Percentiles rank a stretch among this genome's conserved stretches.
Evolutionary conservation across 2,329 filamentous ascomycete genomes (phyloP).

Genomic region (Neopestalotiopsis sp.): DNA sequence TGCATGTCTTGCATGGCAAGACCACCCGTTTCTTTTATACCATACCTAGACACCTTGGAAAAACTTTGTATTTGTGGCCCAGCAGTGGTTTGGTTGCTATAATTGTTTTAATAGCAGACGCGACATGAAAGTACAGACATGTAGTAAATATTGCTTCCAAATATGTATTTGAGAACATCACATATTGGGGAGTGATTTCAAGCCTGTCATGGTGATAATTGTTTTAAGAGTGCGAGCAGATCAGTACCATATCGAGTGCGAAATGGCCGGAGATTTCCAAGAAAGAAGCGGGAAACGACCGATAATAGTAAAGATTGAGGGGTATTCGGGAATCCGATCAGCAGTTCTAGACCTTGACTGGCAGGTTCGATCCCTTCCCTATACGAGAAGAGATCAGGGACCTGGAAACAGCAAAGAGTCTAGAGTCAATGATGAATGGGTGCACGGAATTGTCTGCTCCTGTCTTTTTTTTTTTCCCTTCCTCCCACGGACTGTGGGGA

Average conservation of each 20-base stretch:
- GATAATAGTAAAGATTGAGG: background rate
- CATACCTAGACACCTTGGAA: too few species aligned
- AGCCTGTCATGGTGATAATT: background rate
- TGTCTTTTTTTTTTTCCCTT: background rate
- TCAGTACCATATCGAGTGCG: background rate
- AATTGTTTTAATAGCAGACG: too few species aligned
- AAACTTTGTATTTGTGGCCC: too few species aligned
- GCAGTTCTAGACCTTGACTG: conserved; percentile 7
- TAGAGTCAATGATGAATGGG: background rate
- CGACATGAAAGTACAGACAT: too few species aligned
- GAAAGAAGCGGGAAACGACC: background rate
- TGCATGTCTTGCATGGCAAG: too few species aligned
- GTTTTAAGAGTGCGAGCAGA: background rate
- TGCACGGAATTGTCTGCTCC: background rate
- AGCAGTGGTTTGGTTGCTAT: too few species aligned
- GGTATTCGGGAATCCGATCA: background rate
- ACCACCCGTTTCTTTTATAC: too few species aligned
- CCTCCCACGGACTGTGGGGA: background rate
- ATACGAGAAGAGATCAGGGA: background rate
- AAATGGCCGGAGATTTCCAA: background rate
- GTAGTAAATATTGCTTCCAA: background rate
- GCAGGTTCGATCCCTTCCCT: background rate
- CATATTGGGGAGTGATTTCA: background rate
- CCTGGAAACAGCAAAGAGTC: background rate
- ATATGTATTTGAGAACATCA: background rate